Evolutionary conservation across 352 stramenopile genomes (phyloP).

Genomic region (Aphanomyces invadans): DNA sequence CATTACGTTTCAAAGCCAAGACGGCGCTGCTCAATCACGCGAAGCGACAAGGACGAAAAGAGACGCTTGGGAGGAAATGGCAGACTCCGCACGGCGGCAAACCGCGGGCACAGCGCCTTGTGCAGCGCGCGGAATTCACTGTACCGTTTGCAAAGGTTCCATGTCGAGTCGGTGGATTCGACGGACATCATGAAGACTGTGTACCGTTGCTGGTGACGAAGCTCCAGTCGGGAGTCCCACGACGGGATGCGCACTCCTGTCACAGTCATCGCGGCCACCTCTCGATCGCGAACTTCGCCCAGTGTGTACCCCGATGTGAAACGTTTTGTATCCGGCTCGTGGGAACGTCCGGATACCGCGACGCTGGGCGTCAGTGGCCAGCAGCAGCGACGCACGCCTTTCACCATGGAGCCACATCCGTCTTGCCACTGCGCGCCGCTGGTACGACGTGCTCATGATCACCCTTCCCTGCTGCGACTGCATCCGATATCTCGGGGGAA

Average conservation of each 20-base stretch:
- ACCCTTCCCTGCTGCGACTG: no score
- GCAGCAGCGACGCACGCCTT: not conserved
- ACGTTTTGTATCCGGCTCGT: not conserved
- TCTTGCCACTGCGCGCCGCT: no score
- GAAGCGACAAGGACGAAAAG: conserved; percentile 79
- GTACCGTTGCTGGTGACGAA: conserved; percentile 36
- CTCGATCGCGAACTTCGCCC: not conserved
- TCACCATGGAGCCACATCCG: no score
- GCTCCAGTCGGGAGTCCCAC: conserved; percentile 21
- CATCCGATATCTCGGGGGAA: no score
- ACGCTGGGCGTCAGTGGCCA: not conserved
- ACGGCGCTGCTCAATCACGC: conserved; percentile 79
- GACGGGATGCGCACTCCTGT: conserved; percentile 11
- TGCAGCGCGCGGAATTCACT: conserved; percentile 79
- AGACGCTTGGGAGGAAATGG: conserved; percentile 84
- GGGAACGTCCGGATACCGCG: not conserved
- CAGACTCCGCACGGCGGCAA: conserved; percentile 67
- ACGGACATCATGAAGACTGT: conserved; percentile 75
- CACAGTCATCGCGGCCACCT: not conserved
- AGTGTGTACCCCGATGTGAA: not conserved
- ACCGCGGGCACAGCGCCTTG: conserved; percentile 69
- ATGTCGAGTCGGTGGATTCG: conserved; percentile 58
- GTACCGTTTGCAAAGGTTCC: conserved; percentile 67
- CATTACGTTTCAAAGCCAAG: conserved; percentile 56
- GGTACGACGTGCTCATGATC: no score